A percentile compares a stretch with the other conserved stretches of the same genome.
Evolutionary conservation across 371 early-diverging fungal species (phyloP).

Genomic region (Furculomyces boomerangus): DNA sequence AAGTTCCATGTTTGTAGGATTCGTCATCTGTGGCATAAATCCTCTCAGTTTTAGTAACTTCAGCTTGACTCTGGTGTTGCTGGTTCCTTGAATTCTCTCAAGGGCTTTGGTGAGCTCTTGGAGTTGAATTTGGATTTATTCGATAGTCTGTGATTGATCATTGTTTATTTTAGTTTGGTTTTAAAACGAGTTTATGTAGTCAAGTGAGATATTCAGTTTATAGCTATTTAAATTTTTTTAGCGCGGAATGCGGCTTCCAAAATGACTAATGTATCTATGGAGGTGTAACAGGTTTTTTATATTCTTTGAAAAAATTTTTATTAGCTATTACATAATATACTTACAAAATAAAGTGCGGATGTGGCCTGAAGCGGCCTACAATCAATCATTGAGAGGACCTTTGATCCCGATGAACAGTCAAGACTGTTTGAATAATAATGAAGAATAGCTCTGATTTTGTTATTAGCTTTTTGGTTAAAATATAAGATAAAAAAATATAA

Average conservation of each 20-base stretch:
- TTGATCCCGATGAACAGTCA: not conserved
- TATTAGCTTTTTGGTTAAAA: too few relatives aligned
- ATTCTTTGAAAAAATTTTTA: not conserved
- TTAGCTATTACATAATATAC: not conserved
- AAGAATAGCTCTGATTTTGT: not conserved
- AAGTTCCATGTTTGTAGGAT: not conserved
- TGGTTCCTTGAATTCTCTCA: not conserved
- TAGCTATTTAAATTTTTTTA: not conserved
- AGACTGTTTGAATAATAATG: not conserved
- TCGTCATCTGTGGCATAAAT: not conserved
- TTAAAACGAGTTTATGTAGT: not conserved
- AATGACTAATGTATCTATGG: not conserved
- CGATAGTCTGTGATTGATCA: not conserved
- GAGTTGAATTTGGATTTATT: not conserved
- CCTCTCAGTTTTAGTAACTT: constrained; percentile 10
- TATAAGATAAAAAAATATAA: too few relatives aligned
- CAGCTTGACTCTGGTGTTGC: not conserved
- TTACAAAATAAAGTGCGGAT: not conserved
- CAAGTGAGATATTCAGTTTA: not conserved
- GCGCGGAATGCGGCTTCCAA: not conserved
- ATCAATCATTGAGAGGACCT: not conserved
- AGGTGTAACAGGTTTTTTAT: not conserved
- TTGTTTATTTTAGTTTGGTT: not conserved
- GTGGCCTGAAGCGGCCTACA: not conserved
- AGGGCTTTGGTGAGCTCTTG: not conserved